Conservation (phyloP, 805 yeast genomes). For the Starmerella davenportii region DNA sequence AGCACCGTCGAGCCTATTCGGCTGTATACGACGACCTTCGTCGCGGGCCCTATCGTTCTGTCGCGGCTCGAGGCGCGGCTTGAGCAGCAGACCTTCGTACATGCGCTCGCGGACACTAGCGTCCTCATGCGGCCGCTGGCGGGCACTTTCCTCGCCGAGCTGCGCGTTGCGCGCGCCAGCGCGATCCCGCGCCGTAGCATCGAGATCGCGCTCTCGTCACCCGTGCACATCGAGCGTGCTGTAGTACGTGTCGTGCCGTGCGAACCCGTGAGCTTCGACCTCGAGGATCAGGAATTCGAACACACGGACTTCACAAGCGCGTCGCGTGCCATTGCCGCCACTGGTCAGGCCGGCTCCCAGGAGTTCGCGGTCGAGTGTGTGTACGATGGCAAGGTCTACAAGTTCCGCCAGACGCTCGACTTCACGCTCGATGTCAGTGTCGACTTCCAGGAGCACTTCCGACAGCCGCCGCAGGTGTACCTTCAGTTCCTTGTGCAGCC, state of each 20-base stretch:
- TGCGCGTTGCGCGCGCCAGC: slow-evolving; percentile 11
- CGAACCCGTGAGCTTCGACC: not conserved
- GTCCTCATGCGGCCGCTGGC: slow-evolving; percentile 16
- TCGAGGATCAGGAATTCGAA: not conserved
- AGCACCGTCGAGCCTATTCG: slow-evolving; percentile 1
- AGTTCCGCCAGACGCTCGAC: slow-evolving; percentile 26
- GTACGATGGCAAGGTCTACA: slow-evolving; percentile 16
- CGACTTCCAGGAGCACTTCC: slow-evolving; percentile 64
- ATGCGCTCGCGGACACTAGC: slow-evolving; percentile 10
- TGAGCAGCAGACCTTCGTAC: slow-evolving; percentile 18
- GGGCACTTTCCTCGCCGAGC: slow-evolving; percentile 14
- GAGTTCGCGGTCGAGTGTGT: slow-evolving; percentile 17
- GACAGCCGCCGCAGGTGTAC: slow-evolving; percentile 31
- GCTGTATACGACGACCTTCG: slow-evolving; percentile 18
- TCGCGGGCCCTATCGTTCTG: slow-evolving; percentile 24
- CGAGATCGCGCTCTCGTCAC: slow-evolving; percentile 7
- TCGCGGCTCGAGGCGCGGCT: slow-evolving; percentile 17
- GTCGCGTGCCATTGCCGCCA: not conserved
- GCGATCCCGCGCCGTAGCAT: slow-evolving; percentile 13
- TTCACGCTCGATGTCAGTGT: slow-evolving; percentile 46
- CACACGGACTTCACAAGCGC: not conserved
- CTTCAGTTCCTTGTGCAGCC: slow-evolving; percentile 57
- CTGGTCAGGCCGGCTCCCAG: not conserved
- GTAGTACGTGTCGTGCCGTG: slow-evolving; percentile 9
- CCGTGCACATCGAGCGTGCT: slow-evolving; percentile 5